Conservation (phyloP, 352 stramenopile species). For the Globisporangium rhizosaccharum region DNA sequence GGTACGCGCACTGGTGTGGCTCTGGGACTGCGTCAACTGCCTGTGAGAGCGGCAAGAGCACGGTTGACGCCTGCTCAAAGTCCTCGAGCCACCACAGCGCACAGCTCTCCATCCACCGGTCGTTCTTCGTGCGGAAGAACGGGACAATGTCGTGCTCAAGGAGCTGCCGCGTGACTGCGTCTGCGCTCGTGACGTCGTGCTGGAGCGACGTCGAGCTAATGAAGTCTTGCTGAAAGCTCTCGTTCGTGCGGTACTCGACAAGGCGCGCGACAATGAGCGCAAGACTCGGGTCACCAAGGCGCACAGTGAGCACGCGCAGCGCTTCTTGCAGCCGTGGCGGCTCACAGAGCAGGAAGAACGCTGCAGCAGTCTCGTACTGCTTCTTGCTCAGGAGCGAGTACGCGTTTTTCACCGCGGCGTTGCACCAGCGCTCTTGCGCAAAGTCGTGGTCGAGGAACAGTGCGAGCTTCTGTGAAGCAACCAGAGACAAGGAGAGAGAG, state of each 20-base stretch:
- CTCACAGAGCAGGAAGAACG: conserved; percentile 92
- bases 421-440: conserved; percentile 69
- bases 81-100: conserved; percentile 82
- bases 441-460: conserved; percentile 82
- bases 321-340: conserved; percentile 91
- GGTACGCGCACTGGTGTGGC: neutral
- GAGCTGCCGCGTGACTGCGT: conserved; percentile 41
- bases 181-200: conserved; percentile 55
- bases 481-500: conserved; percentile 4
- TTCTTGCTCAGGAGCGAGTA: conserved; percentile 94
- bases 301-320: conserved; percentile 83
- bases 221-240: conserved; percentile 52
- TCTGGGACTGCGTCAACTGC: conserved; percentile 39
- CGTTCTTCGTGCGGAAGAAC: conserved; percentile 45
- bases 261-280: conserved; percentile 88
- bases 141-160: conserved; percentile 68
- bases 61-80: conserved; percentile 73
- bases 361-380: conserved; percentile 83
- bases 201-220: conserved; percentile 25
- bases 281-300: conserved; percentile 84
- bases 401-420: conserved; percentile 92
- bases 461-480: conserved; percentile 43
- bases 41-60: conserved; percentile 62
- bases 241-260: conserved; percentile 66
- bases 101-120: conserved; percentile 76